A percentile compares a stretch with the other conserved stretches of the same genome.
Evolutionary conservation across 805 yeast genomes (phyloP).

Genomic region (Wickerhamomyces rabaulensis): DNA sequence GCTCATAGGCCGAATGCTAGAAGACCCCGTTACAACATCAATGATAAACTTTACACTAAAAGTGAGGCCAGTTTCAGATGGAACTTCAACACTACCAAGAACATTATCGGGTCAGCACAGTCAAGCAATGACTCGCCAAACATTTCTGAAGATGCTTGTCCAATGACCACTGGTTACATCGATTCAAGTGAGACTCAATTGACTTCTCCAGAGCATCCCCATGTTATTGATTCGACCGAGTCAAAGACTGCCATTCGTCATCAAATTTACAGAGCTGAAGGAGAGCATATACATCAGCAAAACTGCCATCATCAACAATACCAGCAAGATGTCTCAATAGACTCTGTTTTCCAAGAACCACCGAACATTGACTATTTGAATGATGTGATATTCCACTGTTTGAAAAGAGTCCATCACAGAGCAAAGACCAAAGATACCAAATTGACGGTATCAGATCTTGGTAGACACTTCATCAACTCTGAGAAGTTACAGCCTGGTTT

Average conservation of each 20-base stretch:
- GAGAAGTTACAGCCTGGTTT: conserved; percentile 60
- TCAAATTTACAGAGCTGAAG: not conserved
- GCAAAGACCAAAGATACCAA: conserved; percentile 48
- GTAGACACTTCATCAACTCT: conserved; percentile 33
- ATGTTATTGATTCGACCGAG: not conserved
- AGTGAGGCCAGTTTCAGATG: conserved; percentile 21
- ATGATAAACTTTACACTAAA: conserved; percentile 23
- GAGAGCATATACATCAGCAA: not conserved
- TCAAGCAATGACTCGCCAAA: not conserved
- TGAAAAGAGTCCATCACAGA: conserved; percentile 43
- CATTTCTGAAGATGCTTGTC: conserved; percentile 8
- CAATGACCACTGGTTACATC: conserved; percentile 5
- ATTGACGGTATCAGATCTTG: conserved; percentile 38
- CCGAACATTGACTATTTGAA: conserved; percentile 31
- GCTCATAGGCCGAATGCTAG: conserved; percentile 24
- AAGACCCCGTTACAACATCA: conserved; percentile 35
- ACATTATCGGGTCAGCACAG: conserved; percentile 1
- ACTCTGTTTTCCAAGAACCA: not conserved
- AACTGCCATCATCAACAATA: too few relatives aligned
- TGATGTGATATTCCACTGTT: conserved; percentile 38
- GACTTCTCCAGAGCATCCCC: conserved; percentile 14
- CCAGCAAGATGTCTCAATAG: not conserved
- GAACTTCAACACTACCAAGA: conserved; percentile 13
- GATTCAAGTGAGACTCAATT: conserved; percentile 17
- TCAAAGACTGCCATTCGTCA: not conserved